phyloP scores from a whole-genome alignment of 768 basidiomycete species.

The Hygrophorus pudorinus region DNA sequence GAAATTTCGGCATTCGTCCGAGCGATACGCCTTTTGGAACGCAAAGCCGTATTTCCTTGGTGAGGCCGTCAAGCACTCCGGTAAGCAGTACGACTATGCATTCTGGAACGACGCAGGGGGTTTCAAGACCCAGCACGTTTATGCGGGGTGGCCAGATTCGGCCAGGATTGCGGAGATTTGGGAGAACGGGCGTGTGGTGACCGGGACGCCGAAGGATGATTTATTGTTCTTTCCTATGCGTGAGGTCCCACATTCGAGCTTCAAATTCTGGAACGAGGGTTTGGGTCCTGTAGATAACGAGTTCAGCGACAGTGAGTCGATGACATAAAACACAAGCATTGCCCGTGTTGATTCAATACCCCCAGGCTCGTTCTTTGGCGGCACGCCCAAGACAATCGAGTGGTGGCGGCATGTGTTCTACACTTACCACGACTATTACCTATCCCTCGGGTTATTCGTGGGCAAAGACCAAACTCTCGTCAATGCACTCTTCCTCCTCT shows the following conservation, averaged over 20 bases:
- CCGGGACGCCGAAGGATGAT: slow-evolving; percentile 25
- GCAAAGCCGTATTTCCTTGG: slow-evolving; percentile 42
- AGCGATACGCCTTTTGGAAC: slow-evolving; percentile 47
- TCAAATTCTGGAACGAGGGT: slow-evolving; percentile 28
- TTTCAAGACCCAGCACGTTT: slow-evolving; percentile 34
- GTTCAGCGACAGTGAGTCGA: slow-evolving; percentile 12
- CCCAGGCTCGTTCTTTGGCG: slow-evolving; percentile 52
- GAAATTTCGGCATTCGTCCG: slow-evolving; percentile 29
- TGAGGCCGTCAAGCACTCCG: slow-evolving; percentile 25
- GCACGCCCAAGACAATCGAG: slow-evolving; percentile 28
- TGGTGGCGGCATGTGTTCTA: slow-evolving; percentile 41
- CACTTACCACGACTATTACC: slow-evolving; percentile 41
- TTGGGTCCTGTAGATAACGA: slow-evolving; percentile 41
- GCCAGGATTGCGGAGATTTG: slow-evolving; percentile 30
- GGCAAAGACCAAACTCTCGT: slow-evolving; percentile 51
- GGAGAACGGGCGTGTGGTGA: slow-evolving; percentile 21
- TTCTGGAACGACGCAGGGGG: slow-evolving; percentile 54
- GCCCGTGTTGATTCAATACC: neutral
- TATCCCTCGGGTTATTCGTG: slow-evolving; percentile 36
- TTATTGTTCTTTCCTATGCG: slow-evolving; percentile 39
- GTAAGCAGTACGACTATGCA: slow-evolving; percentile 35
- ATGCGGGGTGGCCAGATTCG: slow-evolving; percentile 36
- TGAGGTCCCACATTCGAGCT: slow-evolving; percentile 25
- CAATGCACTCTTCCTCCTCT: slow-evolving; percentile 35
- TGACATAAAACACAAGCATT: slow-evolving; percentile 24